Conservation (phyloP, 352 stramenopile genomes). For the Saprolegnia diclina region DNA sequence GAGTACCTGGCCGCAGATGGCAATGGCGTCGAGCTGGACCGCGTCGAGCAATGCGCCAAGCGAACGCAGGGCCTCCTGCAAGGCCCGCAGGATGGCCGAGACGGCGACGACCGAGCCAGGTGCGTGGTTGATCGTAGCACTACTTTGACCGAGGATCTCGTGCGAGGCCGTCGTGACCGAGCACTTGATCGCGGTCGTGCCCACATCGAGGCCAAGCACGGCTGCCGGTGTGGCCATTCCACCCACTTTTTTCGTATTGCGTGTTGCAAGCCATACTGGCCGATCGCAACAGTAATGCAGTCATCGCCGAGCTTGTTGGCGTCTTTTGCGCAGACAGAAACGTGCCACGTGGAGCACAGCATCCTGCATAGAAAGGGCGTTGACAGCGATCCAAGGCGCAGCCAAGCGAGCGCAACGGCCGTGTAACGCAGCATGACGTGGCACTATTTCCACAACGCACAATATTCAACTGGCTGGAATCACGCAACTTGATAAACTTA, state of each 20-base stretch:
- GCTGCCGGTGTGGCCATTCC: neutral
- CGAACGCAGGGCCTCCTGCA: conserved; percentile 3
- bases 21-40: conserved; percentile 41
- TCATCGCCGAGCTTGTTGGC: no score
- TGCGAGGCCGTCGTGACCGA: conserved; percentile 39
- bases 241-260: neutral
- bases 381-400: no score
- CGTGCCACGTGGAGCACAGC: no score
- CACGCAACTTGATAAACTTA: no score
- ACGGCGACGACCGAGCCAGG: neutral
- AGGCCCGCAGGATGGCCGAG: conserved; percentile 1
- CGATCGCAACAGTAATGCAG: no score
- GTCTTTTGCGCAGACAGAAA: no score
- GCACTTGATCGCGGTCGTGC: conserved; percentile 75
- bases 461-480: no score
- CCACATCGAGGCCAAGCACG: conserved; percentile 62
- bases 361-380: neutral
- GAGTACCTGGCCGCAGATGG: conserved; percentile 63
- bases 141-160: conserved; percentile 35
- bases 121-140: conserved; percentile 31
- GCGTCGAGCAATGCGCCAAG: conserved; percentile 46
- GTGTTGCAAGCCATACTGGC: no score
- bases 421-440: no score
- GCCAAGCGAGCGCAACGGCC: no score
- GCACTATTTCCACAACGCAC: no score